Conservation (phyloP, 306 rosid species). For the Castanea mollissima region DNA sequence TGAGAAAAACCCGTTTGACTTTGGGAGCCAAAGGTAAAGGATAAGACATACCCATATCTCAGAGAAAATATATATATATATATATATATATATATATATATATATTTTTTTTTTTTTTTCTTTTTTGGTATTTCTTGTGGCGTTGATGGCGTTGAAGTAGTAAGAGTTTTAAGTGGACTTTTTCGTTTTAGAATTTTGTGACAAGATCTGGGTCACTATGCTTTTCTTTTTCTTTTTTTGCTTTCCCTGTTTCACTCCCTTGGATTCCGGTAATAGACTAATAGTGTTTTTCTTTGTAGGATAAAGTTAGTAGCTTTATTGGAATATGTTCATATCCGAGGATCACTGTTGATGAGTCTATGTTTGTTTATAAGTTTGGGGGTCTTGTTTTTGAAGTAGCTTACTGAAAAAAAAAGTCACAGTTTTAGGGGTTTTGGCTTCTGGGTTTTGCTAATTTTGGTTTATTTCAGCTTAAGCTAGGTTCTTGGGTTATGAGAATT, state of each 20-base stretch:
- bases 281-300: slow-evolving; percentile 24
- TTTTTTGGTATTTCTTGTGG: slow-evolving; percentile 21
- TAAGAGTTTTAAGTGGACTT: slow-evolving; percentile 25
- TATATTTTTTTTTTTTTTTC: neutral
- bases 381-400: slow-evolving; percentile 12
- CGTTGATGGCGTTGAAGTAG: slow-evolving; percentile 29
- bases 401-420: slow-evolving; percentile 13
- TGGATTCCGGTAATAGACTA: slow-evolving; percentile 40
- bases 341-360: slow-evolving; percentile 22
- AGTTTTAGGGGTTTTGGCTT: slow-evolving; percentile 13
- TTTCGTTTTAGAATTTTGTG: slow-evolving; percentile 32
- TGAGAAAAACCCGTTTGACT: slow-evolving; percentile 43
- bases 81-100: too few relatives aligned
- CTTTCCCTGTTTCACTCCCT: slow-evolving; percentile 47
- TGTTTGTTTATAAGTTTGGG: slow-evolving; percentile 26
- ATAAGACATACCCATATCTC: slow-evolving; percentile 9
- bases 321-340: slow-evolving; percentile 41
- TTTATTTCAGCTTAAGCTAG: neutral
- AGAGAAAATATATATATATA: neutral
- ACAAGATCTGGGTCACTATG: slow-evolving; percentile 45
- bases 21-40: slow-evolving; percentile 23
- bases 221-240: neutral
- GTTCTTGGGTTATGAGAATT: neutral
- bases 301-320: slow-evolving; percentile 47
- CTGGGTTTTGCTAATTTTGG: slow-evolving; percentile 5